Evolutionary conservation across 768 basidiomycete genomes (phyloP), one percentile per base, ranked within the genome.

Genomic region (Lactarius indigo): DNA sequence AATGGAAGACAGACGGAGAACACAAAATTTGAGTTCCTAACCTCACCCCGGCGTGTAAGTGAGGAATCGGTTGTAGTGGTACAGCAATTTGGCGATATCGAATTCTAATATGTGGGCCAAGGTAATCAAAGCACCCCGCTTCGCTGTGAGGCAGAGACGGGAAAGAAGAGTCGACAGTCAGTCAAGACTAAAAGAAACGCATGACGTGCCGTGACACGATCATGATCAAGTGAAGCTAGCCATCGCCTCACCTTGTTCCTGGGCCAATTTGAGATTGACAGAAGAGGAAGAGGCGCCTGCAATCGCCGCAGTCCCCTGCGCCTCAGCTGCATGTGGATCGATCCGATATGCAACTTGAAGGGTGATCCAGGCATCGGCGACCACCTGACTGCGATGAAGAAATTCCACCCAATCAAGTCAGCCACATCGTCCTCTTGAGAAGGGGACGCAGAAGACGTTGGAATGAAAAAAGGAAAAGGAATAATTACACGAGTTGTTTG

Each of bases 301-400:
- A n/a, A 12, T 44, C n/a, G 30, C n/a, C 7, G 17, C 5, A 41
- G 8, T 26, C 52, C 26, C 13, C 10, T 52, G 1, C 26, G n/a
- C 39, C 30, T 7, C 55, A 26, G 28, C 18, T 31, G 28, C 26
- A 9, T 33, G 17, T 56, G 12, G 55, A 64, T 52, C 35, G 33
- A 58, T 23, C 44, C 63, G 57, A 10, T 28, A 37, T 5, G 57
- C 63, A 20, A 58, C 33, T 15, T 58, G 63, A 30, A 64, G 63
- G 33, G 52, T 9, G 44, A 58, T 30, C 57, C 57, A 64, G 12
- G 57, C 63, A 35, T 64, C 63, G 26, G 37, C 20, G 26, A 58
- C 47, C 12, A 64, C 63, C 33, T 64, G 57, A 50, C 63, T 52
- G 12, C 23, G 13, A 7, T 23, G 5, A 17, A 13, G 50, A 26